Base-by-base conservation (phyloP, 2,329 filamentous ascomycete species). In the Elsinoe batatas region DNA sequence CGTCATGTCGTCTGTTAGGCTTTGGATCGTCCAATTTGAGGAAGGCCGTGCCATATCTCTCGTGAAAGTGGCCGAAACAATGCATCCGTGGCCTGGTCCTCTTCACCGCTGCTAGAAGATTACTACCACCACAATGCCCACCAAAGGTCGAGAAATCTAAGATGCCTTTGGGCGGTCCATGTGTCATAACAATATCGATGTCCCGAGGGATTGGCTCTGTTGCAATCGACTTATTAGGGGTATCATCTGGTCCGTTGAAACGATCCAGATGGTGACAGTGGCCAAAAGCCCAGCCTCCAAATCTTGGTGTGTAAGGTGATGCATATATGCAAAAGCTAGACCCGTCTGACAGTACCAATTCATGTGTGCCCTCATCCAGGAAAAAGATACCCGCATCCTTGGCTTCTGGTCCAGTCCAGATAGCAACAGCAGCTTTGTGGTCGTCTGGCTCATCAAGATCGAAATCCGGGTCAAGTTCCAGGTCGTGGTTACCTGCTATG, bases 51-150 rank as follows among this genome's bases (percentile, higher is more conserved):
- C 82, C 82, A 78, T 80, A 84, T 0, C 71, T 74, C 60, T 80
- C 77, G 61, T 82, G 79, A n/a, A 81, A 76, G 58, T 82, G 79
- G 0, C 79, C 79, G 57, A 81, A 82, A 63, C 78, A 81, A 62
- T 80, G 77, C 3, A 82, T 59, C 5, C 64, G 63, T 1, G 79
- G 79, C 26, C 67, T 68, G 1, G 73, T 69, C 0, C 63, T 62
- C 1, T 71, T 68, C 0, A 82, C 62, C 0, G 79, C 75, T 0
- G 63, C 64, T 54, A 79, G 73, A 2, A 82, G 70, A 13, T 70
- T 58, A 0, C 61, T 60, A 57, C 76, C 76, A 17, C 79, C 77
- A 15, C 68, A 70, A 51, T 63, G 58, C 8, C 60, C 32, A 53
- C 58, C 43, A 0, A 54, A 43, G 3, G 60, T 58, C 10, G 61